Percentiles rank a stretch among this genome's conserved stretches.
These are phyloP conservation scores for Myxozyma mucilagina DNA, from an alignment of 805 yeast species.

Conservation along the genomic window DNA sequence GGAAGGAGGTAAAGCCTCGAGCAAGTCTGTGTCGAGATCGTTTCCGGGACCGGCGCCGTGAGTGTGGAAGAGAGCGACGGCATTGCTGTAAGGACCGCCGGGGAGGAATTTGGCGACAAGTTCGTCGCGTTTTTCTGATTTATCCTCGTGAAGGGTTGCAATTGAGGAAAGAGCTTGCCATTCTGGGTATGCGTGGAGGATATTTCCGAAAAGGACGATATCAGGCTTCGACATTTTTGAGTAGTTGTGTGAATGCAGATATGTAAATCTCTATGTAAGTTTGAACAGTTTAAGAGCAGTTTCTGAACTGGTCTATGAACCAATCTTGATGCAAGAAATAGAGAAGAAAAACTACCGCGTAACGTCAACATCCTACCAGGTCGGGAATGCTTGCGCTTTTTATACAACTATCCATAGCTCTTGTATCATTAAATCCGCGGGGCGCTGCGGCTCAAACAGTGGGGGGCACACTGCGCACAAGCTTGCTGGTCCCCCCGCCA, in stretches of 20 bases:
- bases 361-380: no score
- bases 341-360: no score
- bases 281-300: no score
- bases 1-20: conserved; percentile 54
- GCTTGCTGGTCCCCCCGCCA: no score
- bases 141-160: conserved; percentile 26
- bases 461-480: no score
- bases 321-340: no score
- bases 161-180: conserved; percentile 56
- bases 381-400: no score
- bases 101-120: conserved; percentile 43
- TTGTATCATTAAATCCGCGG: no score
- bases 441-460: no score
- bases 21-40: conserved; percentile 62
- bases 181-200: conserved; percentile 59
- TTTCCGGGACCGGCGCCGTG: conserved; percentile 52
- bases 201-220: conserved; percentile 66
- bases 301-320: no score
- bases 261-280: no score
- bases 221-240: conserved; percentile 47
- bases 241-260: background rate
- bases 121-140: conserved; percentile 37
- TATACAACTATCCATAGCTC: no score
- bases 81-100: conserved; percentile 46
- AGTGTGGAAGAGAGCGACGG: conserved; percentile 51